Evolutionary conservation across 345 rosid species (phyloP).

Genomic region (Eucalyptus sideroxylon): DNA sequence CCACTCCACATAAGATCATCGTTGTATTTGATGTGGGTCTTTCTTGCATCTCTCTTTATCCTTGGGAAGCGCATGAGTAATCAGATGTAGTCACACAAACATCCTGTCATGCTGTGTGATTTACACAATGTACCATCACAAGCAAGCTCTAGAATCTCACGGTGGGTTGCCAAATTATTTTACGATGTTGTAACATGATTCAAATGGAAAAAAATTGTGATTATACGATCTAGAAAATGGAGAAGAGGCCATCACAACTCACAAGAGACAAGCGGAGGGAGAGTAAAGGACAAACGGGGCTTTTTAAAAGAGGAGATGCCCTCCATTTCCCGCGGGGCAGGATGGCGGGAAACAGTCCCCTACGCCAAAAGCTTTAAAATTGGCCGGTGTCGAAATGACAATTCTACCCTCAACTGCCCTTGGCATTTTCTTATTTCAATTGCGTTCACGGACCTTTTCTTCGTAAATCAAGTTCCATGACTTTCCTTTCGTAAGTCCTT

Average conservation of each 20-base stretch:
- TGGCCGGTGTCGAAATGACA: background rate
- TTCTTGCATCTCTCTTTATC: background rate
- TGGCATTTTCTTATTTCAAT: background rate
- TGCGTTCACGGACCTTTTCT: background rate
- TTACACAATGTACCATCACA: background rate
- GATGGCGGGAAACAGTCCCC: background rate
- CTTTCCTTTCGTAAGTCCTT: background rate
- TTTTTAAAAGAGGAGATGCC: background rate
- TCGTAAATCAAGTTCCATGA: background rate
- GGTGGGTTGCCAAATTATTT: background rate
- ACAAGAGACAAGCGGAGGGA: background rate
- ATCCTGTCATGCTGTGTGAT: fast-evolving
- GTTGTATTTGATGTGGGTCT: fast-evolving
- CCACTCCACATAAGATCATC: background rate
- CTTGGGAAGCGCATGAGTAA: background rate
- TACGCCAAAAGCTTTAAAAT: background rate
- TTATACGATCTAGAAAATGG: background rate
- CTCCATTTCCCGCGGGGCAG: background rate
- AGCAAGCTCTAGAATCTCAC: background rate
- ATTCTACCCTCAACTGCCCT: background rate
- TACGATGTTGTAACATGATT: background rate
- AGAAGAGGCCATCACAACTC: background rate
- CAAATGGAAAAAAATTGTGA: background rate
- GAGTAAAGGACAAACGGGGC: background rate
- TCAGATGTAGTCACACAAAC: fast-evolving